Base-by-base conservation (phyloP, 2,329 filamentous ascomycete species). In the Emmonsiellopsis sp. region DNA sequence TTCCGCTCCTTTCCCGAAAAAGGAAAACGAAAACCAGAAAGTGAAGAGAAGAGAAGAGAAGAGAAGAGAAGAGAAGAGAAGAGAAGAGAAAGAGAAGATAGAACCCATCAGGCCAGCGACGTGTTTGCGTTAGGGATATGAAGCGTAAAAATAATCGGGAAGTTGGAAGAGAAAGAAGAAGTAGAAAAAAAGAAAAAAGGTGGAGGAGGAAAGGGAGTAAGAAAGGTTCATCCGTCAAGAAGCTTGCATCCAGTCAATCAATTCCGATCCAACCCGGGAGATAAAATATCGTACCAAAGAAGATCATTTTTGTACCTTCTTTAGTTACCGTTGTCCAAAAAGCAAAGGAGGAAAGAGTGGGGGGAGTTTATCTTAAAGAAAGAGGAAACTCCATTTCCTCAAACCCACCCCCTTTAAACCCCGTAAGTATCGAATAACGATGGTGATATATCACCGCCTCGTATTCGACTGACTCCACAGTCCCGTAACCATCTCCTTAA, bases 401-500 rank as follows among this genome's bases (percentile, higher is more conserved):
- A 27, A 31, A 32, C 32, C 45, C 21, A 34, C 33, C 45, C 11
- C 6, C 14, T 40, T 11, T 40, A 40, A 40, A 14, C 6, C 21
- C 21, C 21, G 21, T 27, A 27, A 27, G 21, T 27, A 27, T 27
- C 21, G 21, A 27, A 27, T 31, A 7, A 6, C 13, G 5, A 33
- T 6, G 5, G 14, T 6, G 2, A 27, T 53, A 57, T 39, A 63
- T 52, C 56, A 54, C 34, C 60, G 61, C 33, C 58, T 59, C 44
- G 61, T 60, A 8, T 49, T 58, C 27, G 61, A 58, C 27, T 67
- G 64, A 54, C 64, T 70, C 81, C 81, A 84, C 59, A 84, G 61
- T 2, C 79, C 81, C 57, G 76, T 73, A 55, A 79, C 76, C 54
- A 77, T 79, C 62, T 82, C 78, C 61, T 79, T 74, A 42, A 84